These are phyloP conservation scores for Diaporthe humulicola DNA, from an alignment of 2,329 filamentous ascomycete genomes.

Conservation along the genomic window DNA sequence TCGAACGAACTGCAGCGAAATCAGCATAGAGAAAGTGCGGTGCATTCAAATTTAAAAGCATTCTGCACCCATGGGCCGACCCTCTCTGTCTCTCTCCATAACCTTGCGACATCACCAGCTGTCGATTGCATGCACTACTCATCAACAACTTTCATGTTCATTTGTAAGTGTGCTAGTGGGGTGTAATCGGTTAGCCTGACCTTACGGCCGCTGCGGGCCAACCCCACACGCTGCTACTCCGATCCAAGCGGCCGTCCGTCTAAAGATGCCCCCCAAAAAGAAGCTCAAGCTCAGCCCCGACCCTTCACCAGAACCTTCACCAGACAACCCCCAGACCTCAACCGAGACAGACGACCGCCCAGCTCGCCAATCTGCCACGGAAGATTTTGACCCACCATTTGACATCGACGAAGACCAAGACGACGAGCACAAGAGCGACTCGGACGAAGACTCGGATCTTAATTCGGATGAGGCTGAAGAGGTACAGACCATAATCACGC, in stretches of 20 bases:
- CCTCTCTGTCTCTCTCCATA: not conserved
- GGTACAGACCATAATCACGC: not conserved
- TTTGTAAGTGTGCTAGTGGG: not conserved
- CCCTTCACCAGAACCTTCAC: too few species aligned
- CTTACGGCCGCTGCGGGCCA: not conserved
- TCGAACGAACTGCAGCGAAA: not conserved
- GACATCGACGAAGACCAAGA: not conserved
- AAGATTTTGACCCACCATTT: conserved; percentile 24
- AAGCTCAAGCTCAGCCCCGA: not conserved
- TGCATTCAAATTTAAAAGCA: not conserved
- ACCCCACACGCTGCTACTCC: not conserved
- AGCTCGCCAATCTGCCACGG: conserved; percentile 1
- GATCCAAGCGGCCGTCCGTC: not conserved
- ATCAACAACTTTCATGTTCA: not conserved
- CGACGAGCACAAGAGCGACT: not conserved
- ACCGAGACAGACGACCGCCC: not conserved
- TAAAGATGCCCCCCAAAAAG: conserved; percentile 5
- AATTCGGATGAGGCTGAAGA: not conserved
- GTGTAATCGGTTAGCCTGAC: not conserved
- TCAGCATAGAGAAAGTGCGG: not conserved
- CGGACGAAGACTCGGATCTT: not conserved
- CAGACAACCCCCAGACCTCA: not conserved
- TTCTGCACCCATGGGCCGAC: too few species aligned
- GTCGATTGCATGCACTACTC: not conserved
- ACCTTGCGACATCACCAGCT: not conserved